These are phyloP conservation scores for Cladosporium sp. DNA, from an alignment of 2,329 filamentous ascomycete genomes.

Conservation along the genomic window DNA sequence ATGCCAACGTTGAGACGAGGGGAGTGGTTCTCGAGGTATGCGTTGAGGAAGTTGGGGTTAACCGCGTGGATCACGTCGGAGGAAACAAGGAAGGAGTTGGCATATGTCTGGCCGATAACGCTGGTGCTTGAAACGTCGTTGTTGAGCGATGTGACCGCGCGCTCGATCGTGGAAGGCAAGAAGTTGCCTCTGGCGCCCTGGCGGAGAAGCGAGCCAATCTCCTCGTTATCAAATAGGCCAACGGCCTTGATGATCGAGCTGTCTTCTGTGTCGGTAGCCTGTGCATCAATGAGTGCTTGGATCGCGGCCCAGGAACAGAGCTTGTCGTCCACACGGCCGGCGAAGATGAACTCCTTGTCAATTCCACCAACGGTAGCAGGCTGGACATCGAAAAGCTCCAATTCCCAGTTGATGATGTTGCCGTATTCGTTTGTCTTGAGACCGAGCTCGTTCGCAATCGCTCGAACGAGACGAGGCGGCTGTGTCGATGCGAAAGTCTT, in stretches of 20 bases:
- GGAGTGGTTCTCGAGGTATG: constrained; percentile 81
- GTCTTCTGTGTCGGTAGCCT: constrained; percentile 54
- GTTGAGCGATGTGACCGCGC: constrained; percentile 70
- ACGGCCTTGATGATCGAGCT: constrained; percentile 80
- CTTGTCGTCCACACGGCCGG: constrained; percentile 94
- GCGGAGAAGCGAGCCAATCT: constrained; percentile 86
- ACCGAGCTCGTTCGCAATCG: constrained; percentile 76
- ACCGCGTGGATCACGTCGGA: constrained; percentile 93
- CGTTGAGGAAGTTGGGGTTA: constrained; percentile 86
- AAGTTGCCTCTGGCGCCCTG: constrained; percentile 92
- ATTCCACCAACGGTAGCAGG: constrained; percentile 80
- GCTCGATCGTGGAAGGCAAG: constrained; percentile 76
- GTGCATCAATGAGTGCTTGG: constrained; percentile 68
- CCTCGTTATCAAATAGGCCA: constrained; percentile 95
- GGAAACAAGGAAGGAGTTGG: constrained; percentile 87
- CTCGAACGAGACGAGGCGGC: constrained; percentile 78
- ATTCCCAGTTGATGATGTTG: constrained; percentile 90
- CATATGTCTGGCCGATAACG: constrained; percentile 77
- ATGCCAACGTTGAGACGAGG: constrained; percentile 88
- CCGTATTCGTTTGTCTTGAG: constrained; percentile 61
- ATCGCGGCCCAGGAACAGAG: constrained; percentile 93
- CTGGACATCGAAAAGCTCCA: constrained; percentile 90
- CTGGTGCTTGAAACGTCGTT: constrained; percentile 47
- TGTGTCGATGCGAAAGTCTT: constrained; percentile 80
- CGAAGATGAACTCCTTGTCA: constrained; percentile 92